A percentile compares a stretch with the other conserved stretches of the same genome.
These are phyloP conservation scores for Saccharomycopsis lassenensis DNA, from an alignment of 805 yeast species.

Conservation along the genomic window DNA sequence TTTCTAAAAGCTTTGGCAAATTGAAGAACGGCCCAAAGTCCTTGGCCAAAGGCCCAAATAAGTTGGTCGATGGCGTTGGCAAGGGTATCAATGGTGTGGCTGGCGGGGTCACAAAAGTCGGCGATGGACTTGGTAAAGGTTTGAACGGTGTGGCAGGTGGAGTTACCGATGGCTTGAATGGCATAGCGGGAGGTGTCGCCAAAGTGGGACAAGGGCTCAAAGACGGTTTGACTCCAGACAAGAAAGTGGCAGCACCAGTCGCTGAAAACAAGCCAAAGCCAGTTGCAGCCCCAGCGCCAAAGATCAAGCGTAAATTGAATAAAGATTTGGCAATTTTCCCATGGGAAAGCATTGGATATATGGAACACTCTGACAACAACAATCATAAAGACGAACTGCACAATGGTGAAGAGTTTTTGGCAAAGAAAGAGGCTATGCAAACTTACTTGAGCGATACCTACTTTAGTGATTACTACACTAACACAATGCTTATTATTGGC, in stretches of 20 bases:
- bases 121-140: constrained; percentile 3
- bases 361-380: constrained; percentile 4
- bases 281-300: neutral
- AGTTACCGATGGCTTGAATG: neutral
- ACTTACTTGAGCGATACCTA: constrained; percentile 58
- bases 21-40: constrained; percentile 6
- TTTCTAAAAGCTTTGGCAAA: constrained; percentile 14
- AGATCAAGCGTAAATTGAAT: constrained; percentile 9
- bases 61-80: constrained; percentile 3
- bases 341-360: constrained; percentile 16
- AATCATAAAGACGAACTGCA: constrained; percentile 2
- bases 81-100: constrained; percentile 4
- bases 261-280: neutral
- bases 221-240: neutral
- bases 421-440: constrained; percentile 32
- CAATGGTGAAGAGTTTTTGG: constrained; percentile 19
- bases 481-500: constrained; percentile 51
- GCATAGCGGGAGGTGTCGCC: constrained; percentile 3
- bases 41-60: constrained; percentile 1
- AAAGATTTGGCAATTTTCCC: constrained; percentile 16
- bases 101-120: constrained; percentile 1
- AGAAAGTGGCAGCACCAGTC: too few relatives aligned
- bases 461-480: constrained; percentile 64
- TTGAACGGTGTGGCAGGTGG: constrained; percentile 2
- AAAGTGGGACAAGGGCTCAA: neutral